A percentile compares a stretch with the other conserved stretches of the same genome.
These are phyloP conservation scores for Fonsecaea erecta DNA, from an alignment of 2,329 filamentous ascomycete species.

Conservation along the genomic window DNA sequence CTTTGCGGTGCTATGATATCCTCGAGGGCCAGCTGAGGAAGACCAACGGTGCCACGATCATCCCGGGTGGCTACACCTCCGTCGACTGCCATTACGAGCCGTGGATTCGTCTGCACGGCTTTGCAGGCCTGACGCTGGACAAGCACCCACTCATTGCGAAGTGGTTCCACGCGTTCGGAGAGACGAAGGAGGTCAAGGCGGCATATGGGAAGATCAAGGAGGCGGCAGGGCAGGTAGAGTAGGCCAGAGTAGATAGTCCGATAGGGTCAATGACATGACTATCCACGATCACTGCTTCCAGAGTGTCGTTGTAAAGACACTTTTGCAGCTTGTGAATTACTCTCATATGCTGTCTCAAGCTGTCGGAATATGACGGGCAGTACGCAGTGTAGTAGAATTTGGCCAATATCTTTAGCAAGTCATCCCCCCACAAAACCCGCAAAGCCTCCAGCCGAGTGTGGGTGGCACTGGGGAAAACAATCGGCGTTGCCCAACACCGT, in stretches of 20 bases:
- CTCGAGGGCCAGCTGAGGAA: slow-evolving; percentile 50
- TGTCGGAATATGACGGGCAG: no score
- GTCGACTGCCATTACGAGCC: slow-evolving; percentile 52
- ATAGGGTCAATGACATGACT: background rate
- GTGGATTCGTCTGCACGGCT: slow-evolving; percentile 47
- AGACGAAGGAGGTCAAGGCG: slow-evolving; percentile 46
- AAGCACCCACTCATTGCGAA: slow-evolving; percentile 47
- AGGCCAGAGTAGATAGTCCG: background rate
- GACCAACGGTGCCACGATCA: slow-evolving; percentile 44
- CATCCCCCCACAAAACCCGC: no score
- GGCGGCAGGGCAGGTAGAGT: background rate
- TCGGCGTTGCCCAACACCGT: background rate
- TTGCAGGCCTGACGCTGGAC: slow-evolving; percentile 48
- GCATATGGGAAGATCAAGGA: slow-evolving; percentile 46
- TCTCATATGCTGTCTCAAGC: no score
- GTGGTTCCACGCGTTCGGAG: slow-evolving; percentile 46
- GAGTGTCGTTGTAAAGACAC: no score
- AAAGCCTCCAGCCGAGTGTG: background rate
- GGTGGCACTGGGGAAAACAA: background rate
- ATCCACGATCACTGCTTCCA: no score
- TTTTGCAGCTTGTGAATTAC: no score
- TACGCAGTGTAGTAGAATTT: no score
- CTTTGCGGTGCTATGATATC: slow-evolving; percentile 49
- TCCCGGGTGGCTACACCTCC: slow-evolving; percentile 45
- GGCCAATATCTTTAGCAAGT: no score